Base-by-base conservation (phyloP, 2,329 filamentous ascomycete species). In the Ilyonectria sp. region DNA sequence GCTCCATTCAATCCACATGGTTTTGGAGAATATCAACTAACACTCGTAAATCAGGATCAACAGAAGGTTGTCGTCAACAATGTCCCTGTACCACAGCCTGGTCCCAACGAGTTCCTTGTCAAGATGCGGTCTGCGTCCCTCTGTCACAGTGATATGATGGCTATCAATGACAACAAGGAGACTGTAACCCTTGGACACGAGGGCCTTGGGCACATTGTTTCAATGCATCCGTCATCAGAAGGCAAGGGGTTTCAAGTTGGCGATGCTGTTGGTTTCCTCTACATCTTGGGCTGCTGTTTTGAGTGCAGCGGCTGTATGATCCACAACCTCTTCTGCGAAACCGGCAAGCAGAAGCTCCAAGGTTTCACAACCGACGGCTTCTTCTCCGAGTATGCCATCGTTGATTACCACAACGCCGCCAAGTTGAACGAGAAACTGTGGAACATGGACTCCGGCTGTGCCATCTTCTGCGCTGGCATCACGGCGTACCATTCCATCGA, bases 381-480 rank as follows among this genome's bases (percentile, higher is more conserved):
- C 70, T 86, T 86, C 64, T 79, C 80, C 21, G 83, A 86, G 73
- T 86, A 86, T 71, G 81, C 81, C 1, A 74, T 83, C 1, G 81
- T 84, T 7, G 83, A 86, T 68, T 82, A 81, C 72, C 81, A 81
- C 69, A 84, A 83, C 72, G 81, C 81, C 0, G 77, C 83, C 6
- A 76, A 80, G 49, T 75, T 86, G 3, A 82, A 83, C 21, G 73
- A 81, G 40, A 76, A 50, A 76, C 69, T 58, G 7, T 69, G 68
- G 69, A 64, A 67, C 29, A 58, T 69, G n/a, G 63, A 70, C 29
- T 37, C 62, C 17, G 76, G 79, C 4, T 79, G 84, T 37, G 82
- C 84, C 17, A 70, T 87, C 6, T 85, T 87, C 71, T 87, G 86
- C 69, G 85, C 86, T 1, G 85, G 85, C 1, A 82, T 86, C 56